Evolutionary conservation across 2,329 filamentous ascomycete species (phyloP).

Genomic region (Ceratocystis destructans): DNA sequence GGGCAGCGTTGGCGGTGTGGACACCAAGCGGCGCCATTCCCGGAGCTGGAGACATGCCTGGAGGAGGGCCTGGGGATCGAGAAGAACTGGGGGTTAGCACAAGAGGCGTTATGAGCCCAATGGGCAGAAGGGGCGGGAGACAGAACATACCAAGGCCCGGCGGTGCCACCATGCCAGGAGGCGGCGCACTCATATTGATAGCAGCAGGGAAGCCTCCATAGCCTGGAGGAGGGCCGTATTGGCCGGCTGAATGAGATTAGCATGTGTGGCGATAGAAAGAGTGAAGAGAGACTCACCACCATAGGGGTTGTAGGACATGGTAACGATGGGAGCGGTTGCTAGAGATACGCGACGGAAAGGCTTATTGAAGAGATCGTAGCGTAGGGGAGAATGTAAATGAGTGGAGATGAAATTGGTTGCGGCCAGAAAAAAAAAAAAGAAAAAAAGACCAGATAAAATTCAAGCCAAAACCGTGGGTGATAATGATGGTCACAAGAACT

Average conservation of each 20-base stretch:
- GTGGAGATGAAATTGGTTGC: background rate
- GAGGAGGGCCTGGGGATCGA: slow-evolving; percentile 49
- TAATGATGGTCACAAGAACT: background rate
- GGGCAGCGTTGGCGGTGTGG: slow-evolving; percentile 57
- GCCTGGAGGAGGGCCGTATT: slow-evolving; percentile 44
- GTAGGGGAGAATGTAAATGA: background rate
- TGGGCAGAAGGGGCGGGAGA: background rate
- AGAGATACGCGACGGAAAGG: background rate
- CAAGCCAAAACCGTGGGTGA: background rate
- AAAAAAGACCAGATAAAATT: background rate
- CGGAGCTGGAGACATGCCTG: slow-evolving; percentile 67
- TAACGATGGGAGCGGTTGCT: slow-evolving; percentile 1
- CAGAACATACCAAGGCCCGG: slow-evolving; percentile 62
- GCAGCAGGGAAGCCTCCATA: slow-evolving; percentile 57
- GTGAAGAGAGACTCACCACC: slow-evolving; percentile 31
- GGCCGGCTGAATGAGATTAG: slow-evolving; percentile 3
- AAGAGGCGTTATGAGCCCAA: slow-evolving; percentile 9
- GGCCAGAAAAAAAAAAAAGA: background rate
- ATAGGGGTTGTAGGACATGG: slow-evolving; percentile 50
- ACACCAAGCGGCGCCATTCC: slow-evolving; percentile 69
- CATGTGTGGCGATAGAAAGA: background rate
- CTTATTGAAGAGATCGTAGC: background rate
- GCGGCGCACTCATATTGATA: slow-evolving; percentile 31
- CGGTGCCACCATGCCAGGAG: slow-evolving; percentile 60
- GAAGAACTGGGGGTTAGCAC: background rate